phyloP scores from a whole-genome alignment of 2,329 filamentous ascomycete species.

The Whalleya microplaca region DNA sequence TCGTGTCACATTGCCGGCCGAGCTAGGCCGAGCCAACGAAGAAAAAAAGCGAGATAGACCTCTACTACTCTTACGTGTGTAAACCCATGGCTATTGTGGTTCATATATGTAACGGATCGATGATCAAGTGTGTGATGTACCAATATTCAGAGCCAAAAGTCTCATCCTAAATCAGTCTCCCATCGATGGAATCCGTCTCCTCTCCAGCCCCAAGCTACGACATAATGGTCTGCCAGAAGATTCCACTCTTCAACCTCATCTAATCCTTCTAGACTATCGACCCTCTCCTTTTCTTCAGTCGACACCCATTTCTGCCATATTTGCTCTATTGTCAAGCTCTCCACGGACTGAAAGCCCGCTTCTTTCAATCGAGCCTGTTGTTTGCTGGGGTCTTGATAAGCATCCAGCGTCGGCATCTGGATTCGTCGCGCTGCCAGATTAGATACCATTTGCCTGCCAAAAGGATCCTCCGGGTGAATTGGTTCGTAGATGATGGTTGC shows the following conservation, averaged over 20 bases:
- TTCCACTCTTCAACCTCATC: slow-evolving; percentile 97
- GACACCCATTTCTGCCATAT: slow-evolving; percentile 79
- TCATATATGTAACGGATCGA: no score
- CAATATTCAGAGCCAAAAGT: not conserved
- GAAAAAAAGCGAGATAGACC: no score
- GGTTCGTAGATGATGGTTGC: slow-evolving; percentile 85
- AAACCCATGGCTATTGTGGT: no score
- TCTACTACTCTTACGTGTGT: no score
- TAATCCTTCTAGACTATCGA: slow-evolving; percentile 80
- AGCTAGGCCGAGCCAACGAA: no score
- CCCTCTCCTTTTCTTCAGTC: slow-evolving; percentile 73
- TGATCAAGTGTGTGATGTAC: not conserved
- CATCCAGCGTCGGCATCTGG: slow-evolving; percentile 77
- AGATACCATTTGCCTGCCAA: slow-evolving; percentile 88
- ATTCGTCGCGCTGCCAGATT: slow-evolving; percentile 86
- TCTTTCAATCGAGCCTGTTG: slow-evolving; percentile 69
- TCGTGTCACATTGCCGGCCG: no score
- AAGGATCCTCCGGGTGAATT: slow-evolving; percentile 79
- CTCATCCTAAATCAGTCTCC: slow-evolving; percentile 14
- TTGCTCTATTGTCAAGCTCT: slow-evolving; percentile 50
- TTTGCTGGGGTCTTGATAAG: slow-evolving; percentile 68
- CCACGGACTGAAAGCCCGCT: slow-evolving; percentile 63
- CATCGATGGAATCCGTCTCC: slow-evolving; percentile 46
- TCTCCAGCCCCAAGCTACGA: slow-evolving; percentile 86
- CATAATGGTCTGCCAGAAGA: slow-evolving; percentile 84